phyloP scores from a whole-genome alignment of 306 rosid genomes.

The Quillaja saponaria region DNA sequence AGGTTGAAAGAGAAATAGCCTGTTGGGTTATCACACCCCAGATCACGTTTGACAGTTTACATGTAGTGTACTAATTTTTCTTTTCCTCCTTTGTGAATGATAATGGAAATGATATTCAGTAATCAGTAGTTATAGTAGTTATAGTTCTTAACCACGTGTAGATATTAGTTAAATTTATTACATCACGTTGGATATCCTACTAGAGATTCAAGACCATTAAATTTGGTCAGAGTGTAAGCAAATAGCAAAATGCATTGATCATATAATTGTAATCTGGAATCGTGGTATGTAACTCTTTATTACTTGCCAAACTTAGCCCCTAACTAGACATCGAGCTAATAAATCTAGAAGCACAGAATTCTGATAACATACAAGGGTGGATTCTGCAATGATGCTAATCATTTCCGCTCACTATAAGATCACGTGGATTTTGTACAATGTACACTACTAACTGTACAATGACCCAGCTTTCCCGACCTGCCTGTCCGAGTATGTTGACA shows the following conservation, averaged over 20 bases:
- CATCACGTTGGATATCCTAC: too few species aligned
- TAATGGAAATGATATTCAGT: slow-evolving; percentile 7
- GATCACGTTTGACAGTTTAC: background rate
- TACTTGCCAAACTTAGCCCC: slow-evolving; percentile 31
- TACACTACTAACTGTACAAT: slow-evolving; percentile 57
- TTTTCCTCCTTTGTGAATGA: background rate
- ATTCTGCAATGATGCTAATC: slow-evolving; percentile 29
- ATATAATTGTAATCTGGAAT: too few species aligned
- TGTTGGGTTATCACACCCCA: slow-evolving; percentile 12
- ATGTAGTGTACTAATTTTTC: slow-evolving; percentile 9
- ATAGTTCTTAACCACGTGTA: too few species aligned
- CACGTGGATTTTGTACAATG: slow-evolving; percentile 28
- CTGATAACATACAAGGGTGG: slow-evolving; percentile 46
- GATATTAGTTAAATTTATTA: too few species aligned
- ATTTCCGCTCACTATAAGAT: slow-evolving; percentile 29
- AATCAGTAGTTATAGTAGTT: background rate
- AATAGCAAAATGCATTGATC: too few species aligned
- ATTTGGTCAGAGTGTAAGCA: too few species aligned
- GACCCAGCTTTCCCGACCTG: slow-evolving; percentile 35
- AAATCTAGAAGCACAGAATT: slow-evolving; percentile 30
- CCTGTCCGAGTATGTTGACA: slow-evolving; percentile 27
- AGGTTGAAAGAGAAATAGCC: slow-evolving; percentile 53
- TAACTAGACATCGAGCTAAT: slow-evolving; percentile 23
- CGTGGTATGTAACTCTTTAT: slow-evolving; percentile 2
- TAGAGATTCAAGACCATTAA: too few species aligned